Base-by-base conservation (phyloP, 306 rosid species). In the Ormosia emarginata region DNA sequence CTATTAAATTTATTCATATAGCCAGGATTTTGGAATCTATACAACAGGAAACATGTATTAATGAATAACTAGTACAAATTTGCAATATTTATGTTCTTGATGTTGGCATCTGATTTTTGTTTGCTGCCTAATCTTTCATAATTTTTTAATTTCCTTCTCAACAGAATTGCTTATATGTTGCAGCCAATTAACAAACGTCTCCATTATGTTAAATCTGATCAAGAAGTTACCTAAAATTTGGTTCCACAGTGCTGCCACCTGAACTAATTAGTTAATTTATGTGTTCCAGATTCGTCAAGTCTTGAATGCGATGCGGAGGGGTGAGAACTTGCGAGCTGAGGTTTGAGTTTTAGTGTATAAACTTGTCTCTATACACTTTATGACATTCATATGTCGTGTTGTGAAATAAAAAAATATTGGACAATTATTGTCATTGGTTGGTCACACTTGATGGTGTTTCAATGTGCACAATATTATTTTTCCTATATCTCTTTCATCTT, bases 231-330 rank as follows among this genome's bases (percentile, higher is more conserved):
- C 68, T 85, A 39, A 59, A 24, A 52, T 84, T 79, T 75, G 59
- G 83, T 79, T 57, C 29, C 33, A 46, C 67, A 44, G n/a, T 55
- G 8, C 47, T 77, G 33, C n/a, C 44, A 55, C 57, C 24, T 37
- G 62, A 80, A 64, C 81, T 82, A 77, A 88, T 63, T 53, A 11
- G 76, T 61, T 41, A 32, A 49, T 80, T 74, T 18, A 78, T 56
- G 37, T 88, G 77, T 88, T 71, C 79, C 97, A 94, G 98, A 92
- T 94, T 87, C 97, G 98, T 74, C 95, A 94, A 90, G 97, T 94
- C 89, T 85, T 92, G 92, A 86, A 79, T 85, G 92, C 94, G 39
- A 89, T 94, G 95, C 95, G 91, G 50, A 92, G 97, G 94, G 95
- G 95, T 81, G 98, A 92, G 81, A 94, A 85, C 89, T 79, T 94